Base-by-base conservation (phyloP, 176 grass and related monocot genomes). In the Triticum timopheevii region DNA sequence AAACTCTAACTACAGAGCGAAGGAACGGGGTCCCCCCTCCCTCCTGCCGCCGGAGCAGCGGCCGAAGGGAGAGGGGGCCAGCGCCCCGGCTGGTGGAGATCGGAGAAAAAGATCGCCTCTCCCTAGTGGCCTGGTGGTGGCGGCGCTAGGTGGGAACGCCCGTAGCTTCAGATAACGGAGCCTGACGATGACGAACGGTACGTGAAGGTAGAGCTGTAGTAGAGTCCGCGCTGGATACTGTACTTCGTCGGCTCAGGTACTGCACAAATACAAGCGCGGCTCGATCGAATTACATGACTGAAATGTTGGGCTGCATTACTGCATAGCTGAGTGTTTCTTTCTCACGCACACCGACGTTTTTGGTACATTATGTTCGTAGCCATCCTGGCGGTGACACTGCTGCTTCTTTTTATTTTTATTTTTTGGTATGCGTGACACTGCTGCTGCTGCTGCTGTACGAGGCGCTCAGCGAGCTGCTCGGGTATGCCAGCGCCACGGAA, bases 221-320 rank as follows among this genome's bases (percentile, higher is more conserved):
- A 93, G 82, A 75, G 61, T 33, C 90, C 95, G 24, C 80, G 88
- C 45, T 97, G 88, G 92, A 39, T 89, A 5, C 78, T 87, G 68
- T 94, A 94, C 79, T 80, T 92, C 62, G 42, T 84, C 24, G 95
- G 78, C 62, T 91, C 92, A 93, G 90, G 92, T 90, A 92, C 76
- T 88, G 77, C 68, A 25, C 11, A 45, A 63, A 3, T 11, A 24
- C 63, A 65, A 47, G 19, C 20, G 24, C 10, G 49, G 73, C 50
- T 69, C 25, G 63, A 38, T 64, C n/a, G 10, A 62, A 11, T 62
- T 12, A 20, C 15, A 40, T 15, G 15, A n/a, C 7, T 12, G 2
- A 25, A 65, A 50, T 40, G 24, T 13, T 15, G 47, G 47, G 27
- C 0, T 13, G 47, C 10, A 63, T 74, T 35, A 35, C 34, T 5